Evolutionary conservation across 306 rosid genomes (phyloP).

Genomic region (Echinosophora koreensis): DNA sequence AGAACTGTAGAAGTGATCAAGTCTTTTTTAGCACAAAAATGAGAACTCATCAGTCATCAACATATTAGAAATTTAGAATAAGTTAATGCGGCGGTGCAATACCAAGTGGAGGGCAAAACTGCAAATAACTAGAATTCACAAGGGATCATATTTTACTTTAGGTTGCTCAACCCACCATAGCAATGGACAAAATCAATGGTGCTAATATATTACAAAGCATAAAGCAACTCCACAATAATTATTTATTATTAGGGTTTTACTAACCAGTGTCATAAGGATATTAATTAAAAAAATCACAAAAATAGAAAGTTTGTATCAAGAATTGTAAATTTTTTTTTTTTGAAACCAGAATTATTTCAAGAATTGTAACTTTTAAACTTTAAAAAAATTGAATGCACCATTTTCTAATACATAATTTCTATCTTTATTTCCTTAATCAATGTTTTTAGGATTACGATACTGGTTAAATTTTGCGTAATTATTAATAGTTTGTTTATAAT

Average conservation of each 20-base stretch:
- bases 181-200: not conserved
- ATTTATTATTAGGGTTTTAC: not conserved
- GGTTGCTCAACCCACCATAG: not conserved
- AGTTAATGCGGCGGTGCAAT: not conserved
- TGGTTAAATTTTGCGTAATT: too few relatives aligned
- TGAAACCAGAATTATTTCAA: too few relatives aligned
- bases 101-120: constrained; percentile 4
- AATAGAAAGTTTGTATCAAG: too few relatives aligned
- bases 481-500: not conserved
- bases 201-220: not conserved
- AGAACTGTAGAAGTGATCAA: not conserved
- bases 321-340: too few relatives aligned
- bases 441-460: too few relatives aligned
- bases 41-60: not conserved
- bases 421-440: too few relatives aligned
- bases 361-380: too few relatives aligned
- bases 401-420: too few relatives aligned
- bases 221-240: constrained; percentile 38
- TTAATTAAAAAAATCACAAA: too few relatives aligned
- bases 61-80: not conserved
- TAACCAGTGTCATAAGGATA: too few relatives aligned
- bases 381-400: too few relatives aligned
- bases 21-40: not conserved
- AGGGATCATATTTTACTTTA: not conserved
- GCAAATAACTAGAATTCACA: not conserved